Base-by-base conservation (phyloP, 352 stramenopile species). In the Phytophthora megakarya region DNA sequence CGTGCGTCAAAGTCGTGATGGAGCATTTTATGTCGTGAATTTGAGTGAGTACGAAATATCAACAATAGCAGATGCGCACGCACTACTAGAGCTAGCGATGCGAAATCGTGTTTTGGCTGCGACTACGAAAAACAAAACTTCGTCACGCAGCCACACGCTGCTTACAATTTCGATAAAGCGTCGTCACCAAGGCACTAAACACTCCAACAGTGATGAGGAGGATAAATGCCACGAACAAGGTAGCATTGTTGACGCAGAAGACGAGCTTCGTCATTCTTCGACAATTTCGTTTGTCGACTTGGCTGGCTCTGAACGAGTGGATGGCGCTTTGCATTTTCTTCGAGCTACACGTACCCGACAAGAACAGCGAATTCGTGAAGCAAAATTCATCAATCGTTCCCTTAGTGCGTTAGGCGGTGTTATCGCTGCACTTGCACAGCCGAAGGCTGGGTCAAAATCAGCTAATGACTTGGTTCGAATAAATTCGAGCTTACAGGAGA, bases 301-400 rank as follows among this genome's bases (percentile, higher is more conserved):
- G 22, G 83, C 83, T 16, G 83, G 79, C 15, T 92, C 83, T 3
- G 83, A 92, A 56, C 75, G 81, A 2, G 73, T 88, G 12, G 73
- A 89, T 30, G 76, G 78, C 3, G 52, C 78, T 0, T 62, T 86
- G 10, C 72, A 86, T 58, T 86, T 87, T 28, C 65, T 84, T 25
- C 67, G 75, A 42, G 65, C 83, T 10, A 86, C 75, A 5, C 75
- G 80, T 6, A 69, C 73, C 18, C 71, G 69, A 9, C 76, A 86
- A 49, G 76, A 90, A 50, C 75, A 86, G 4, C 81, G 83, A 3
- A 85, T 92, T 38, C 78, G 81, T 21, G 83, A 92, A 62, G 81
- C 83, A 32, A 92, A 92, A 54, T 89, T 89, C 53, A 92, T 92
- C 59, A 92, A 90, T 50, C 75, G 75, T 9, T 92, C 83, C 5